Evolutionary conservation across 495 filamentous ascomycete genomes (phyloP).

Genomic region (Evernia prunastri): DNA sequence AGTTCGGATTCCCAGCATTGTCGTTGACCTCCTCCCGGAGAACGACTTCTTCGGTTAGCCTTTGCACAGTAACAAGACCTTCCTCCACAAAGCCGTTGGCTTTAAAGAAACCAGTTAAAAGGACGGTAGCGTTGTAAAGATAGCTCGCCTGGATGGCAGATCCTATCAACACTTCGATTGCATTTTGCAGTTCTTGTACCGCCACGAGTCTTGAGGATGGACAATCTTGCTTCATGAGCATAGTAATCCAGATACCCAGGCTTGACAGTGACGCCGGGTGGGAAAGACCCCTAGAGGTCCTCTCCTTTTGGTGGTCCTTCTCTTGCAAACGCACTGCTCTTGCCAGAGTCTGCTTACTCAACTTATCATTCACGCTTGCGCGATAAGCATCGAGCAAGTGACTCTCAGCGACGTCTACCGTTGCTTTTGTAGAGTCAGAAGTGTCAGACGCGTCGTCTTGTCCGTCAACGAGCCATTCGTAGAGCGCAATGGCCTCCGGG

Average conservation of each 20-base stretch:
- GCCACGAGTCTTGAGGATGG: slow-evolving; percentile 41
- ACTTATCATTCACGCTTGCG: slow-evolving; percentile 27
- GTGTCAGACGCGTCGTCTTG: no score
- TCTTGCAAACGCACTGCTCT: slow-evolving; percentile 44
- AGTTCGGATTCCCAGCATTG: background rate
- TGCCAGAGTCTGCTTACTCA: slow-evolving; percentile 39
- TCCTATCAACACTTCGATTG: slow-evolving; percentile 38
- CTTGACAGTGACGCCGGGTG: slow-evolving; percentile 47
- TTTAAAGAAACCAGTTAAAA: background rate
- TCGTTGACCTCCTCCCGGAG: background rate
- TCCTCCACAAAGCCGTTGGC: background rate
- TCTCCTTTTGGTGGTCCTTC: slow-evolving; percentile 45
- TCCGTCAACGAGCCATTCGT: slow-evolving; percentile 41
- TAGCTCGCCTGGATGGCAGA: background rate
- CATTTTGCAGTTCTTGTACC: slow-evolving; percentile 39
- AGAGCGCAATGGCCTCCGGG: slow-evolving; percentile 47
- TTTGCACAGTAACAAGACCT: background rate
- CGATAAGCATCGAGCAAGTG: slow-evolving; percentile 34
- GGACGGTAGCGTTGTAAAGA: background rate
- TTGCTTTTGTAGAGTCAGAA: background rate
- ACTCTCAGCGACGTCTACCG: background rate
- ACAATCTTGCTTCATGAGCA: slow-evolving; percentile 41
- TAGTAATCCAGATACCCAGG: slow-evolving; percentile 45
- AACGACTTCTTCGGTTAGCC: background rate
- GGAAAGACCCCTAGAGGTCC: slow-evolving; percentile 45